Base-by-base conservation (phyloP, 1,139 yeast genomes). In the Protomyces inouyei region DNA sequence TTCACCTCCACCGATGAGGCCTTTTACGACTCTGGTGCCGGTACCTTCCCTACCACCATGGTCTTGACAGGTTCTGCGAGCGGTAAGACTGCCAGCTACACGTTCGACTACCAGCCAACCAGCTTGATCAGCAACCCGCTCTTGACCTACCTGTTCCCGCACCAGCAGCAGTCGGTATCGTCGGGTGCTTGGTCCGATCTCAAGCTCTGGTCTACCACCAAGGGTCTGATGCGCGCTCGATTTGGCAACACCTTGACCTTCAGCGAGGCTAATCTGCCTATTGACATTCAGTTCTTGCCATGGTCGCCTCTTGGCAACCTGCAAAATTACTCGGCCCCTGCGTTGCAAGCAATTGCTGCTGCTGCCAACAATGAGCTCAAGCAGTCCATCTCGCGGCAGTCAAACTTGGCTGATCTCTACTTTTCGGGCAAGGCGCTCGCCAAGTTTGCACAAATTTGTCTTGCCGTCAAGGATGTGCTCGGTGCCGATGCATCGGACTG, bases 341-440 rank as follows among this genome's bases (percentile, higher is more conserved):
- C 85, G 69, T 60, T 69, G 16, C 57, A 68, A 21, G 73, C 80
- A 55, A 75, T 88, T 56, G 85, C 87, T 3, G 66, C 76, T 28
- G 80, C 80, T 28, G 91, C 88, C 18, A 81, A 81, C 70, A 72
- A 74, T 12, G 95, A 86, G 72, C 77, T 85, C 61, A 73, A 80
- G 37, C 86, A 82, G 66, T 85, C 86, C 71, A 82, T 88, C 66
- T 73, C 77, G 5, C 73, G 76, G 28, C 80, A 86, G 60, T 81
- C 85, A 57, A 73, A 78, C 52, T 74, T 77, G 8, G 76, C 79
- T 72, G 80, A 83, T 63, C 85, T 82, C 69, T 88, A 88, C 73
- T 82, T 77, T 69, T 78, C 87, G 5, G 95, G 93, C 56, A 88
- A 88, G 74, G 80, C 82, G n/a, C 72, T 86, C 56, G 93, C 87